Conservation (phyloP, 192 early-diverging fungal species). For the Backusella liffmaniae region DNA sequence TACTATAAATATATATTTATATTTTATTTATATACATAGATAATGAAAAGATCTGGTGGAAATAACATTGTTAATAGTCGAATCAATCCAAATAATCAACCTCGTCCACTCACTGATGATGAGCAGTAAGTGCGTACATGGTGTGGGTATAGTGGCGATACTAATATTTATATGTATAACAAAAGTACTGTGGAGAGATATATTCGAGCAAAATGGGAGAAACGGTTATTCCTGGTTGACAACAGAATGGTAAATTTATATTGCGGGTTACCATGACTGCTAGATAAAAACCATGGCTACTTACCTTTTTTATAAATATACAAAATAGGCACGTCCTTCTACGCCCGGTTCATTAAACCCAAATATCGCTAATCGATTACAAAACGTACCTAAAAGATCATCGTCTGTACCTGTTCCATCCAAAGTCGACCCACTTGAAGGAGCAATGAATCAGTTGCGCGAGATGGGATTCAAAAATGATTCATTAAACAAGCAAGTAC, state of each 20-base stretch:
- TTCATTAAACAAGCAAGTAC: constrained; percentile 60
- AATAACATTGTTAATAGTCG: constrained; percentile 68
- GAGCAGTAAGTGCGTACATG: constrained; percentile 38
- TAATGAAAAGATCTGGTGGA: constrained; percentile 40
- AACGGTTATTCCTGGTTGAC: constrained; percentile 37
- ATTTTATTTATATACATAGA: constrained; percentile 6
- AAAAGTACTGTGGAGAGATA: constrained; percentile 81
- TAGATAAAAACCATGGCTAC: not conserved
- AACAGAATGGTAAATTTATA: constrained; percentile 4
- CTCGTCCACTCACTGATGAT: constrained; percentile 58
- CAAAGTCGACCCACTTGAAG: not conserved
- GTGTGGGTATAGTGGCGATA: not conserved
- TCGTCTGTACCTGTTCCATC: constrained; percentile 25
- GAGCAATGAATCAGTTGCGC: constrained; percentile 37
- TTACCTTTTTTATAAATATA: constrained; percentile 6
- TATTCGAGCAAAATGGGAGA: constrained; percentile 94
- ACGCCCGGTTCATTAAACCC: not conserved
- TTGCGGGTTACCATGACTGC: not conserved
- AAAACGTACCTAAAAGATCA: constrained; percentile 20
- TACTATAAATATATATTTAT: not conserved
- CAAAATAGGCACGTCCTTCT: not conserved
- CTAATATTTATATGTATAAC: not conserved
- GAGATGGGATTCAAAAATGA: constrained; percentile 88
- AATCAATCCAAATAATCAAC: constrained; percentile 70
- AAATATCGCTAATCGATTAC: constrained; percentile 10